Evolutionary conservation across 2,329 filamentous ascomycete species (phyloP), one percentile per base, ranked within the genome.

Genomic region (Fusarium haematococcum): DNA sequence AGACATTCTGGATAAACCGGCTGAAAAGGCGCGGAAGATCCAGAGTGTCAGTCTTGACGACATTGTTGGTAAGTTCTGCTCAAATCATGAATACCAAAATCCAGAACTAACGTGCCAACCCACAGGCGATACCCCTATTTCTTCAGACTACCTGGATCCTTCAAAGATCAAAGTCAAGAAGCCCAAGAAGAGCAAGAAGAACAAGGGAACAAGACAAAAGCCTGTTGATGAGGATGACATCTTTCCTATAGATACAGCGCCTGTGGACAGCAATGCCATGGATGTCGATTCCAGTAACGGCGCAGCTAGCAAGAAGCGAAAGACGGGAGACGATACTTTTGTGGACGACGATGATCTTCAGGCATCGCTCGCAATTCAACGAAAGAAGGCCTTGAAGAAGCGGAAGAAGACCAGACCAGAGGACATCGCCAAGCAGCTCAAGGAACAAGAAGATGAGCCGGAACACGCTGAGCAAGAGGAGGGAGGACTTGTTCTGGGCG

Each of bases 291-390:
- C 86, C 5, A 86, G 84, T n/a, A 83, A 84, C 32, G 81, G 79
- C 9, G 79, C 81, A 6, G 77, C 84, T 13, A 83, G 83, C 70
- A 91, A 89, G 79, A 97, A 94, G 82, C 87, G 90, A 65, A 89
- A 91, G 63, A 88, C 88, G 13, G 88, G 93, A 13, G 89, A 94
- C 33, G 87, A 91, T 35, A 91, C 89, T 0, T 93, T 97, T 77
- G 91, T 94, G 25, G 97, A 98, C 74, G 97, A 99, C 74, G 96
- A 98, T 48, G 95, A 98, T 79, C 87, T 99, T 6, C 96, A 98
- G 84, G 92, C 93, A 30, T 94, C 93, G 5, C 87, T 99, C 37
- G 93, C 96, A 1, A 87, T 91, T n/a, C 95, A 98, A 82, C 89
- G 97, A 77, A 90, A 92, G 74, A 92, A 91, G 59, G 95, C 94